A percentile compares a stretch with the other conserved stretches of the same genome.
phyloP scores from a whole-genome alignment of 139 green algal species.

The Yamagishiella unicocca region DNA sequence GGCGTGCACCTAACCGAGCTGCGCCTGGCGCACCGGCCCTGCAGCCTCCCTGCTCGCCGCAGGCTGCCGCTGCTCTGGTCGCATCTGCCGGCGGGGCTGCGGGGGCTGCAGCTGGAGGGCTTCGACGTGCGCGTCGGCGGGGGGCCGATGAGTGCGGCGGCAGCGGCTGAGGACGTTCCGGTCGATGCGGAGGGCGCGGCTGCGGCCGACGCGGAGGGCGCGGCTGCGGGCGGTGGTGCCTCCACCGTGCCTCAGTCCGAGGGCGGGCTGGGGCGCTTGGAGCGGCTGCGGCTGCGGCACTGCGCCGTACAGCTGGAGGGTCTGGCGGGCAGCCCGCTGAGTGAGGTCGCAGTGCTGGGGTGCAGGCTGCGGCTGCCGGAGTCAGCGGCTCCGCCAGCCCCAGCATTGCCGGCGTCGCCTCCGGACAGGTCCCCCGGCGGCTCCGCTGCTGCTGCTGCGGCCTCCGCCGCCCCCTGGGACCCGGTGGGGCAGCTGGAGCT shows the following conservation, averaged over 20 bases:
- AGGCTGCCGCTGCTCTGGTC: conserved; percentile 5
- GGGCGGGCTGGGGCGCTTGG: neutral
- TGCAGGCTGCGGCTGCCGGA: conserved; percentile 18
- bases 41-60: neutral
- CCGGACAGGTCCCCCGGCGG: too few species aligned
- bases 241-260: neutral
- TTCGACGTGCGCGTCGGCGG: neutral
- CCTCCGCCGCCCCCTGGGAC: conserved; percentile 17
- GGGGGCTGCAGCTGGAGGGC: conserved; percentile 1
- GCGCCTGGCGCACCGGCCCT: conserved; percentile 30
- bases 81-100: neutral
- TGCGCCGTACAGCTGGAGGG: neutral
- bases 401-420: neutral
- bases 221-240: neutral
- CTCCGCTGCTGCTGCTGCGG: neutral
- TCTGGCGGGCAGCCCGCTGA: neutral
- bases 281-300: conserved; percentile 17
- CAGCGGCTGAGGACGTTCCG: neutral
- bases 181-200: neutral
- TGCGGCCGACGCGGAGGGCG: neutral
- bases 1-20: neutral
- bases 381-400: neutral
- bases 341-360: neutral
- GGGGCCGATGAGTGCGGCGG: too few species aligned
- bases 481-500: conserved; percentile 4